Evolutionary conservation across 345 rosid genomes (phyloP), one percentile per base, ranked within the genome.

Genomic region (Salix caprea): DNA sequence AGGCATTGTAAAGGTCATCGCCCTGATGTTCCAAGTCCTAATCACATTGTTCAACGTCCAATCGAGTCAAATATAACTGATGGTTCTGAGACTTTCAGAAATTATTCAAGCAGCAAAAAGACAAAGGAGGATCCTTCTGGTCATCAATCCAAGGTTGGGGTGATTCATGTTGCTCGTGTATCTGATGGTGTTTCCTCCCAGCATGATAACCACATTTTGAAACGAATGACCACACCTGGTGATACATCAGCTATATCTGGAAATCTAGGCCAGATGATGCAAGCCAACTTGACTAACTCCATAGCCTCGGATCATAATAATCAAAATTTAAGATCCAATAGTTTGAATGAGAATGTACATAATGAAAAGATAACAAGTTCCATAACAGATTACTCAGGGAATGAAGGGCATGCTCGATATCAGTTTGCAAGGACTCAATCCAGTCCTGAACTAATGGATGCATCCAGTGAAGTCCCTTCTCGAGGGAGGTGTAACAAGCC

Each of bases 21-120:
- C n/a, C 78, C 73, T 23, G 82, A 83, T 73, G 97, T 94, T 52
- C 94, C 93, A 40, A 88, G 83, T 74, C 82, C 71, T 82, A 92
- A 89, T 61, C 75, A 87, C 48, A 54, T 85, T 88, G 73, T 36
- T 50, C 76, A 77, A 76, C 81, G 88, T 72, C 76, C 82, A 75
- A 77, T 91, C 69, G 82, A 83, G 74, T 76, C 77, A 21, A 88
- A 87, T 48, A 83, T 74, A 65, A 69, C 71, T 46, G 82, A 78
- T 70, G 84, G 69, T 74, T 76, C 88, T 70, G 90, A 89, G 82
- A 79, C 76, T 82, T 79, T 64, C 34, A 70, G 39, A 72, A 85
- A 71, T 78, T 77, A 78, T 76, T 83, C 88, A 71, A 88, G 80
- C 72, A 74, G 73, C 84, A 82, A 78, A 78, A 81, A 85, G 13